Conservation (phyloP, 768 basidiomycete species). For the Pholiota molesta region DNA sequence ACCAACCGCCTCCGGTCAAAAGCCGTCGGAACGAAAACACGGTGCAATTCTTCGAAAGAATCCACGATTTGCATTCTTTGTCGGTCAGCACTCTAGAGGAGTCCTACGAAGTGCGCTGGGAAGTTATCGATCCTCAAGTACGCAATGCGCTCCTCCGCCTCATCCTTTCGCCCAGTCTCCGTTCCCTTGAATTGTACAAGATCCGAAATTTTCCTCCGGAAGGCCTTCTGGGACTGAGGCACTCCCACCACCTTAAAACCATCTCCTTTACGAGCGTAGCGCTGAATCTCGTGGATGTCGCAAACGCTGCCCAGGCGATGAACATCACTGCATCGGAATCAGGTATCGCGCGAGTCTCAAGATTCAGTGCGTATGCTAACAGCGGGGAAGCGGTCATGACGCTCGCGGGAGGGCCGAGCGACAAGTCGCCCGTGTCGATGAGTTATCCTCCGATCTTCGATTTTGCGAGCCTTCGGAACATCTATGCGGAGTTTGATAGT, state of each 20-base stretch:
- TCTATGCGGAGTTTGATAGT: neutral
- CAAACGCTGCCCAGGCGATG: neutral
- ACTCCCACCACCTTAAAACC: neutral
- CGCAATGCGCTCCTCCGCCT: neutral
- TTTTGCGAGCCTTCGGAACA: neutral
- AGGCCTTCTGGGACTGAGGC: neutral
- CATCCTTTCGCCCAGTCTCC: neutral
- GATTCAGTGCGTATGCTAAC: no score
- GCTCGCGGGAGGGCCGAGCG: neutral
- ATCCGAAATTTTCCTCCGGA: neutral
- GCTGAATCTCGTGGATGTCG: neutral
- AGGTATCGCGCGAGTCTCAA: no score
- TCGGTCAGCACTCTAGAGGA: neutral
- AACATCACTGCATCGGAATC: neutral
- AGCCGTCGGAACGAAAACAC: neutral
- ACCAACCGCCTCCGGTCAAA: neutral
- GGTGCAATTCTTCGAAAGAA: neutral
- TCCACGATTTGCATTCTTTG: neutral
- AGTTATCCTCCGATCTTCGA: neutral
- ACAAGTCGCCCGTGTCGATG: neutral
- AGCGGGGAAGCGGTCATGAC: neutral
- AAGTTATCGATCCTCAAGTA: neutral
- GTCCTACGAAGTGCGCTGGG: neutral
- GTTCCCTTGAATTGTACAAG: neutral
- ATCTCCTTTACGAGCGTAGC: neutral